Base-by-base conservation (phyloP, 371 early-diverging fungal genomes). In the Apophysomyces sp. region DNA sequence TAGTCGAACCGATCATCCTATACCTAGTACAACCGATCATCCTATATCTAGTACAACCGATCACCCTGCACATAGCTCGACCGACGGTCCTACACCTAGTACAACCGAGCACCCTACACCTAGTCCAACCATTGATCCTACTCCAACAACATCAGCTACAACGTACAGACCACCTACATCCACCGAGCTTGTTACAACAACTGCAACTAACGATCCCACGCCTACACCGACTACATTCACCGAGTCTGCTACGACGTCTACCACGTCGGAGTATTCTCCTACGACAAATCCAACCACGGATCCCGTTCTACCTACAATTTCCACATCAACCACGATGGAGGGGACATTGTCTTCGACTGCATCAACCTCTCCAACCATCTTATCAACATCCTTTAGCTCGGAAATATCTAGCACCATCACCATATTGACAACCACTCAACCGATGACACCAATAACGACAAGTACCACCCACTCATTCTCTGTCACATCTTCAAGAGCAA, bases 401-500 rank as follows among this genome's bases (percentile, higher is more conserved):
- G n/a, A n/a, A n/a, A n/a, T n/a, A n/a, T n/a, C n/a, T 34, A 34
- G 34, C 34, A 34, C 13, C 13, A 13, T 34, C 13, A 4, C 34
- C 2, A 41, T 13, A 3, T 12, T 18, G 16, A n/a, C 8, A 15
- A 13, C n/a, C 34, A 36, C 11, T 41, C 56, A n/a, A 41, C 44
- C 15, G 5, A 55, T 3, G n/a, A 55, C 18, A n/a, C n/a, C n/a
- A 51, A 41, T 18, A 12, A 53, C 27, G 11, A 49, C 37, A 3
- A 53, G 44, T 7, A 15, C 59, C 28, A 67, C 62, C 16, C 59
- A 57, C 21, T 62, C 68, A 12, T 69, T 67, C 27, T 54, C 70
- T 15, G 39, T 67, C 16, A 67, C 70, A 1, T 73, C 74, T 0
- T 73, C 74, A 2, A 70, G 67, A 13, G 74, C 74, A 6, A 67